phyloP scores from a whole-genome alignment of 805 yeast genomes.

The Diddensiella santjacobensis region DNA sequence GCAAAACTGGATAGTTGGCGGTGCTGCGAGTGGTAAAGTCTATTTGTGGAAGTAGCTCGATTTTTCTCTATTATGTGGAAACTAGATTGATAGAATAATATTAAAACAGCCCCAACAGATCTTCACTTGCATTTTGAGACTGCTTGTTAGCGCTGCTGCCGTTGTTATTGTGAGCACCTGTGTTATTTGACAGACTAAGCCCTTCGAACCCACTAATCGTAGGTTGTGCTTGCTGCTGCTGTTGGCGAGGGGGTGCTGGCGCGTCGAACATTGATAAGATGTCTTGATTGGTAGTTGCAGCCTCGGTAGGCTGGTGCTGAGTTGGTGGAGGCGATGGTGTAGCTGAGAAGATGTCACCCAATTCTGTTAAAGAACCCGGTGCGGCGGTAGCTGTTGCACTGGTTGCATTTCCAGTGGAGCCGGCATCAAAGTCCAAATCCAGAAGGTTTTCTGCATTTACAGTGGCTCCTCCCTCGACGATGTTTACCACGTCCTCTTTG shows the following conservation, averaged over 20 bases:
- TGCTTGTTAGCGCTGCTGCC: conserved; percentile 5
- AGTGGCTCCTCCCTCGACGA: conserved; percentile 23
- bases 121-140: conserved; percentile 26
- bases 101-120: conserved; percentile 32
- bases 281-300: conserved; percentile 38
- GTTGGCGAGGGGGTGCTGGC: conserved; percentile 15
- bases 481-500: conserved; percentile 55
- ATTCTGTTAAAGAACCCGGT: conserved; percentile 59
- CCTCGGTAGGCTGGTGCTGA: conserved; percentile 11
- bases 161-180: conserved; percentile 3
- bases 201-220: conserved; percentile 16
- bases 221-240: conserved; percentile 2
- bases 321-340: conserved; percentile 21
- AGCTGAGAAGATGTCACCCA: conserved; percentile 60
- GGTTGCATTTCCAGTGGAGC: conserved; percentile 5
- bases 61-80: background rate
- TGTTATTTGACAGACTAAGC: conserved; percentile 6
- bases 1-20: conserved; percentile 88
- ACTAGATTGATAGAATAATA: background rate
- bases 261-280: conserved; percentile 45
- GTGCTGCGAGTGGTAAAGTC: conserved; percentile 88
- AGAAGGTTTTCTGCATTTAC: conserved; percentile 74
- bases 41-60: conserved; percentile 45
- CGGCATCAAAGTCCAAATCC: conserved; percentile 73
- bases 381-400: conserved; percentile 23